Conservation (phyloP, 2,329 filamentous ascomycete genomes). For the Bipolaris victoriae region DNA sequence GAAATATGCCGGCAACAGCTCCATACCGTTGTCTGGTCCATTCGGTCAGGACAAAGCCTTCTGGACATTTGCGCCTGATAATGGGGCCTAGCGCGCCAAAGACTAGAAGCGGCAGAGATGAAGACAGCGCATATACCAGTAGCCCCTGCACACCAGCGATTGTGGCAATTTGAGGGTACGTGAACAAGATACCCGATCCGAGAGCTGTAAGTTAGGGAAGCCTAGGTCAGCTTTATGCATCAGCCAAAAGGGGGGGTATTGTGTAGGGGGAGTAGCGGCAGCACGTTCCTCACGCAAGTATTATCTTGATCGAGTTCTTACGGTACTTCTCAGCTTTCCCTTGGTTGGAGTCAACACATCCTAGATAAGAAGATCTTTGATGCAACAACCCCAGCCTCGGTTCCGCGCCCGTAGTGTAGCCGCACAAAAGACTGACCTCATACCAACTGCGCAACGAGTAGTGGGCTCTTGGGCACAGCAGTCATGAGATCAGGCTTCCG, state of each 20-base stretch:
- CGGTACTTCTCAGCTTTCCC: constrained; percentile 93
- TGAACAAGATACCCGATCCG: constrained; percentile 82
- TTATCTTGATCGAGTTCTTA: constrained; percentile 98
- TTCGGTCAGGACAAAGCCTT: constrained; percentile 83
- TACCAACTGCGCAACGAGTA: constrained; percentile 5
- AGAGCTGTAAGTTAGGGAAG: constrained; percentile 63
- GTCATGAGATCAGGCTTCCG: constrained; percentile 29
- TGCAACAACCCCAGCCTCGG: constrained; percentile 36
- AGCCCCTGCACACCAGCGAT: constrained; percentile 80
- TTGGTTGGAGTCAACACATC: constrained; percentile 19
- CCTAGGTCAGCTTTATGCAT: constrained; percentile 43
- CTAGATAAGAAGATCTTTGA: constrained; percentile 9
- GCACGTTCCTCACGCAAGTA: constrained; percentile 98
- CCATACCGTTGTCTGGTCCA: constrained; percentile 85
- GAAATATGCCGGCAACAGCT: constrained; percentile 69
- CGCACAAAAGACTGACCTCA: constrained; percentile 48
- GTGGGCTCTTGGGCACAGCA: background rate
- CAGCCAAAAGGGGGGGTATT: constrained; percentile 25
- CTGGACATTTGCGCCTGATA: constrained; percentile 78
- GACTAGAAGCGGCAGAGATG: constrained; percentile 72
- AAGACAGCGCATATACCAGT: constrained; percentile 75
- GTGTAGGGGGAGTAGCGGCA: constrained; percentile 71
- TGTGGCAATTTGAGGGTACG: constrained; percentile 80
- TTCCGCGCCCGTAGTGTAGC: constrained; percentile 87
- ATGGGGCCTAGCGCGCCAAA: constrained; percentile 78